A percentile compares a stretch with the other conserved stretches of the same genome.
Evolutionary conservation across 2,329 filamentous ascomycete species (phyloP).

Genomic region (Ambrosiella beaveri): DNA sequence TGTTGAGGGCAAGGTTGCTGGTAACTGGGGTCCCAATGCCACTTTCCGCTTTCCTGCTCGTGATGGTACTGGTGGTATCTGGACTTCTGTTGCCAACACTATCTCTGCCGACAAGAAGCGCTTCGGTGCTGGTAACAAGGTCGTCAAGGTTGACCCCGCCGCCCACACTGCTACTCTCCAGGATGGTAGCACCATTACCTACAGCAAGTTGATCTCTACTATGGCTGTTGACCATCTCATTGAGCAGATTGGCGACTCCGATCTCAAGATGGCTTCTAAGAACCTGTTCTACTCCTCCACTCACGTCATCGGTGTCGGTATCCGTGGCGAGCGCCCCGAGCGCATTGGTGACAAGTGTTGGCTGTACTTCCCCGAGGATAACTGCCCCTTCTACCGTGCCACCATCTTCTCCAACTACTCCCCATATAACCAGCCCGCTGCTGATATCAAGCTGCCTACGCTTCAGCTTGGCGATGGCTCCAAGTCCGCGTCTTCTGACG

Average conservation of each 20-base stretch:
- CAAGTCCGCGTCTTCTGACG: conserved; percentile 53
- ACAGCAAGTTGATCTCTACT: conserved; percentile 84
- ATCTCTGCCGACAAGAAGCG: conserved; percentile 80
- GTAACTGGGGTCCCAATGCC: conserved; percentile 95
- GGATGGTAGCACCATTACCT: conserved; percentile 76
- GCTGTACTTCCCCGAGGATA: conserved; percentile 98
- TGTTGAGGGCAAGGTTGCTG: conserved; percentile 86
- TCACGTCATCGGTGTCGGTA: conserved; percentile 89
- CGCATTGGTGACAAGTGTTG: conserved; percentile 99
- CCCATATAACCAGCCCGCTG: conserved; percentile 85
- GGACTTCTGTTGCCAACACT: conserved; percentile 91
- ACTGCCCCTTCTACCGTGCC: conserved; percentile 98
- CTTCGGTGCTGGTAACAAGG: conserved; percentile 70
- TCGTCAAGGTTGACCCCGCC: conserved; percentile 72
- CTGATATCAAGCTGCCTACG: conserved; percentile 70
- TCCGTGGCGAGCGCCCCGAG: conserved; percentile 80
- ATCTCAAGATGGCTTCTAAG: conserved; percentile 53
- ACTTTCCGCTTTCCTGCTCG: conserved; percentile 96
- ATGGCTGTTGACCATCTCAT: conserved; percentile 88
- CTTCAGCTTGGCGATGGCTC: conserved; percentile 72
- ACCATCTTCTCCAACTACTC: conserved; percentile 99
- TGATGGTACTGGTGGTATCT: conserved; percentile 95
- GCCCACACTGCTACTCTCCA: conserved; percentile 67
- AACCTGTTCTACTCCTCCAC: conserved; percentile 92
- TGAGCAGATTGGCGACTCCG: conserved; percentile 72